These are phyloP conservation scores for Edaphochlamys debaryana DNA, from an alignment of 139 green algal genomes.

Conservation along the genomic window DNA sequence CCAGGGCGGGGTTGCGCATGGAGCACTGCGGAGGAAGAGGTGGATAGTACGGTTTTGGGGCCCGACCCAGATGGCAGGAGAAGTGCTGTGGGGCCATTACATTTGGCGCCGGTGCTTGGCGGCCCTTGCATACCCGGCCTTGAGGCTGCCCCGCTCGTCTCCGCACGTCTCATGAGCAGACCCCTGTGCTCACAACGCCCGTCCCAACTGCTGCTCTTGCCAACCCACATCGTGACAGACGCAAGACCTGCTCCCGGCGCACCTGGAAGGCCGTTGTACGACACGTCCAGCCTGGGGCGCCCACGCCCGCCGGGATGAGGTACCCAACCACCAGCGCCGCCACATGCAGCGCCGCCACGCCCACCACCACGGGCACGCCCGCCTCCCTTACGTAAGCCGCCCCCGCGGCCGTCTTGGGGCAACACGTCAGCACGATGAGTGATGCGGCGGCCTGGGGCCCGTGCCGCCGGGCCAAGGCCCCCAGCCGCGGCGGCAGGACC, in stretches of 20 bases:
- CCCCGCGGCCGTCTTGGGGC: not conserved
- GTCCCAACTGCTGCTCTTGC: no score
- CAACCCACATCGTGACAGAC: no score
- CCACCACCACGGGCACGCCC: not conserved
- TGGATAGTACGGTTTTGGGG: no score
- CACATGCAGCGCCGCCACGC: not conserved
- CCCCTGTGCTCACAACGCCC: no score
- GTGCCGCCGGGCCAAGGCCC: not conserved
- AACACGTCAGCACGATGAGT: not conserved
- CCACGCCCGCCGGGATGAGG: slow-evolving; percentile 9
- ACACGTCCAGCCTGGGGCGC: not conserved
- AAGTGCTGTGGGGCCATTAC: no score
- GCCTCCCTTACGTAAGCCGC: not conserved
- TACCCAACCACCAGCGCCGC: slow-evolving; percentile 3
- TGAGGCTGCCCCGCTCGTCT: no score
- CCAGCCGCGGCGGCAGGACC: not conserved
- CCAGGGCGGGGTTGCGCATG: slow-evolving; percentile 18
- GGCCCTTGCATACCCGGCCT: no score
- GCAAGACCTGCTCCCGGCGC: not conserved
- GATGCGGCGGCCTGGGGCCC: not conserved
- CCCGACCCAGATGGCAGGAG: no score
- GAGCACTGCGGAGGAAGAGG: slow-evolving; percentile 11
- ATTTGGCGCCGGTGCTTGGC: no score
- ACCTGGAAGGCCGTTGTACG: slow-evolving; percentile 27
- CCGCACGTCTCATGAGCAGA: no score